These are phyloP conservation scores for Catharanthus roseus DNA, from an alignment of 257 asterid species.

Conservation along the genomic window DNA sequence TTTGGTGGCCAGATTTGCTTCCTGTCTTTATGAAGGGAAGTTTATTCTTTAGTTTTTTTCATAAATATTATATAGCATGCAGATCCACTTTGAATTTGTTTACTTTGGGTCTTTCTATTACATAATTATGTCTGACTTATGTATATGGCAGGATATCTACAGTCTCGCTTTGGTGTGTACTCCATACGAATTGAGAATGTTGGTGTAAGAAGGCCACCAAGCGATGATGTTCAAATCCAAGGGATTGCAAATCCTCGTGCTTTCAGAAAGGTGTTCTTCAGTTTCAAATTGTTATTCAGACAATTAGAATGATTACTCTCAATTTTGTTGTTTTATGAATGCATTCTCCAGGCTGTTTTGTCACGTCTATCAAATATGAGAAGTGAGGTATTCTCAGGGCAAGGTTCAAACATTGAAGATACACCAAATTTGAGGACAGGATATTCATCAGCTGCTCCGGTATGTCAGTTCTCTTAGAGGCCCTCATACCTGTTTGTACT, in stretches of 20 bases:
- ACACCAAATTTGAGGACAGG: conserved; percentile 28
- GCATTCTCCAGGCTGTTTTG: conserved; percentile 58
- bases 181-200: conserved; percentile 63
- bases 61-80: neutral
- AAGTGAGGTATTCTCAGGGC: conserved; percentile 36
- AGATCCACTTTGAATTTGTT: neutral
- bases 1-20: neutral
- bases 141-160: conserved; percentile 51
- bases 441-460: conserved; percentile 40
- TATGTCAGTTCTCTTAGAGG: conserved; percentile 20
- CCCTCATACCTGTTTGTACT: neutral
- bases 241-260: conserved; percentile 64
- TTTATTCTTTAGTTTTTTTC: neutral
- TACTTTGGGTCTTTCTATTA: neutral
- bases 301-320: neutral
- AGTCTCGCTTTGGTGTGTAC: conserved; percentile 59
- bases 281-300: conserved; percentile 1
- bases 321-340: conserved; percentile 1
- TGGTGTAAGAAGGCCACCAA: conserved; percentile 69
- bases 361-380: conserved; percentile 43
- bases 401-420: conserved; percentile 40
- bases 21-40: neutral
- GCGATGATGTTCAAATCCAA: conserved; percentile 67
- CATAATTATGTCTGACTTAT: neutral
- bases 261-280: conserved; percentile 51